phyloP scores from a whole-genome alignment of 305 asterid genomes.

The Euphrasia arctica region DNA sequence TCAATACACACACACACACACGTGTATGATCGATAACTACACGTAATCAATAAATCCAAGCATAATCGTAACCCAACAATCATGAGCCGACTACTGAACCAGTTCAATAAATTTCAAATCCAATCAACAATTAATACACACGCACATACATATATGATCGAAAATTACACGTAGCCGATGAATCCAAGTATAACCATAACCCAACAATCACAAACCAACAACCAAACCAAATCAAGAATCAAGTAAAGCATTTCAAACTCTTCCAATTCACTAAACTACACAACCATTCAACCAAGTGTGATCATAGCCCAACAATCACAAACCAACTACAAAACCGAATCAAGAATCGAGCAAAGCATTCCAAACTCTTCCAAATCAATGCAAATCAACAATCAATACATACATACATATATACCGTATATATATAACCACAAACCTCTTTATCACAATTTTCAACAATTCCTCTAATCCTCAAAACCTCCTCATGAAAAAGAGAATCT shows the following conservation, averaged over 20 bases:
- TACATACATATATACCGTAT: not conserved
- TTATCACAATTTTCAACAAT: slow-evolving; percentile 35
- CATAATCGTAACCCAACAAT: no score
- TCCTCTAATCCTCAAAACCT: slow-evolving; percentile 43
- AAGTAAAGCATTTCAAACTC: not conserved
- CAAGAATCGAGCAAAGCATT: not conserved
- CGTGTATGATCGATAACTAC: no score
- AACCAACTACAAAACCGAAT: not conserved
- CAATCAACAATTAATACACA: not conserved
- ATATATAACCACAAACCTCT: slow-evolving; percentile 30
- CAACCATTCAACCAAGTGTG: no score
- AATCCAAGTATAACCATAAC: not conserved
- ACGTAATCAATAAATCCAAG: no score
- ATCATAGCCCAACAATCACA: not conserved
- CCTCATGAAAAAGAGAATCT: slow-evolving; percentile 29
- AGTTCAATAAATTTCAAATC: not conserved
- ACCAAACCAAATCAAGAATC: not conserved
- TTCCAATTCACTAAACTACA: not conserved
- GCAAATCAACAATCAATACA: not conserved
- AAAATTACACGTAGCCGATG: slow-evolving; percentile 16
- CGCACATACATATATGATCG: not conserved
- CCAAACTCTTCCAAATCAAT: not conserved
- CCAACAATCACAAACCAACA: not conserved
- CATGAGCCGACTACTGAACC: no score
- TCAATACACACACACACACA: no score